Evolutionary conservation across 495 filamentous ascomycete genomes (phyloP), one percentile per base, ranked within the genome.

Genomic region (Amniculicola lignicola): DNA sequence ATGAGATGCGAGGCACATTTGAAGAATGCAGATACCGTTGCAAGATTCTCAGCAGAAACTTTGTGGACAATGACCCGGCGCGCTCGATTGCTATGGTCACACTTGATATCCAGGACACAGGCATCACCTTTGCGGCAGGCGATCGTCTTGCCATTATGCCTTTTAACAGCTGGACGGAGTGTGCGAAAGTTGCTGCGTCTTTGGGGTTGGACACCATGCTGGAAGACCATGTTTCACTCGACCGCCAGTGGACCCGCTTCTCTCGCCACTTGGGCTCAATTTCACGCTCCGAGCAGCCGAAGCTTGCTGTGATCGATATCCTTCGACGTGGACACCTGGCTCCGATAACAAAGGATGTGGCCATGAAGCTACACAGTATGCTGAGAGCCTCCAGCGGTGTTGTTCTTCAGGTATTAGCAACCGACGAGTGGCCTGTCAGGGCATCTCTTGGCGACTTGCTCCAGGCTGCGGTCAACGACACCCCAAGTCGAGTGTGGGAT

Each of bases 121-220:
- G 75, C 3, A 71, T 77, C 37, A 77, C 74, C 4, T 79, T 73
- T 46, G 70, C 72, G 51, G 73, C 75, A 1, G 75, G 75, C 4
- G 75, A 77, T 41, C 65, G 75, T 28, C 69, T 79, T 4, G 74
- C 76, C 5, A 61, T 79, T 3, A 79, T 79, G 75, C 74, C 75
- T 0, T 61, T 77, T 11, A 77, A 78, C 46, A 72, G 67, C 58
- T 75, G 70, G 74, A 69, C 62, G 11, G 76, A 79, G 43, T 73
- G 72, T 37, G 72, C 72, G 29, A 77, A 77, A 46, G 72, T 77
- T 10, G 72, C 72, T 0, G 69, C 73, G 1, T 73, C 72, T 1
- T 62, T 77, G 18, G 74, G 73, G 0, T 62, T 76, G 16, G 72
- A 66, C 23, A 46, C 56, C 4, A 55, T 66, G 31, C 60, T 67